Conservation (phyloP, 805 yeast genomes). For the Clavispora asparagi region DNA sequence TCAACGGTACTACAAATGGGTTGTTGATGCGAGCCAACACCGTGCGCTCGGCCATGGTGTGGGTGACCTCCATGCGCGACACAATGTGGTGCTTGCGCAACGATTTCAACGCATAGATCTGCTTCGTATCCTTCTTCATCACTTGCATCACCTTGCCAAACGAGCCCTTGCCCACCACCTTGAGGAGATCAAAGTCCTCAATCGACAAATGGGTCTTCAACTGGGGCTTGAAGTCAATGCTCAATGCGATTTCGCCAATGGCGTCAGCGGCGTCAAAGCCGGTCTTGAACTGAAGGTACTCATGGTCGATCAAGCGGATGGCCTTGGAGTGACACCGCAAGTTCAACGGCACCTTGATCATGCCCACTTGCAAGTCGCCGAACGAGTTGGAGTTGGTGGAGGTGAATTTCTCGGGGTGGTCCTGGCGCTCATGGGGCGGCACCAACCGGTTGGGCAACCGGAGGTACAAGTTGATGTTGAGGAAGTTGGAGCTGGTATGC, state of each 20-base stretch:
- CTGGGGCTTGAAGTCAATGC: conserved; percentile 64
- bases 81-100: conserved; percentile 92
- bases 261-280: conserved; percentile 38
- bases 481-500: conserved; percentile 41
- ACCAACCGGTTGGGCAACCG: conserved; percentile 65
- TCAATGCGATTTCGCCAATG: conserved; percentile 53
- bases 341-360: conserved; percentile 57
- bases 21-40: conserved; percentile 89
- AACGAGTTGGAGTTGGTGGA: conserved; percentile 31
- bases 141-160: conserved; percentile 99
- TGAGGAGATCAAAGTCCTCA: conserved; percentile 87
- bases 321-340: conserved; percentile 45
- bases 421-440: conserved; percentile 33
- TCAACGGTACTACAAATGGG: conserved; percentile 94
- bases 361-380: conserved; percentile 74
- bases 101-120: conserved; percentile 91
- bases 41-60: conserved; percentile 48
- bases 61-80: conserved; percentile 90
- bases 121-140: conserved; percentile 89
- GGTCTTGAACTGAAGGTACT: conserved; percentile 30
- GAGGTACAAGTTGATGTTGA: conserved; percentile 74
- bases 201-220: conserved; percentile 66
- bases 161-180: conserved; percentile 96
- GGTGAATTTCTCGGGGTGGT: conserved; percentile 27
- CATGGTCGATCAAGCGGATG: conserved; percentile 63